Conservation (phyloP, 2,329 filamentous ascomycete genomes). For the Xylariomycetidae sp. region DNA sequence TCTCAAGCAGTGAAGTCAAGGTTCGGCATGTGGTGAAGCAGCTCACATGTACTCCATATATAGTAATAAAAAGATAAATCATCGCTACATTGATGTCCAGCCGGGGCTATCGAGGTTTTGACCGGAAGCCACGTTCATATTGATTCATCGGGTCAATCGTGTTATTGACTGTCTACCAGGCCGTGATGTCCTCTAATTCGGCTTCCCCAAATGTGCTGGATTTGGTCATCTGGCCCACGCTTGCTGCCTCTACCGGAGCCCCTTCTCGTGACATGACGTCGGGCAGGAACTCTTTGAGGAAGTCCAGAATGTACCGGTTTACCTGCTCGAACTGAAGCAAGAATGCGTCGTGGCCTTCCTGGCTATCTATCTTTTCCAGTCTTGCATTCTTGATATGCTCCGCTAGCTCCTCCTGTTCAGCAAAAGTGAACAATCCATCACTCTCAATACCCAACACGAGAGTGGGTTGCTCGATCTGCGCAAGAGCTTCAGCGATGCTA, state of each 20-base stretch:
- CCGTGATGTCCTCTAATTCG: conserved; percentile 93
- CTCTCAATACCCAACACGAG: conserved; percentile 92
- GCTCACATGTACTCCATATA: no score
- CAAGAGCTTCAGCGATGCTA: conserved; percentile 69
- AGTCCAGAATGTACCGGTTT: conserved; percentile 79
- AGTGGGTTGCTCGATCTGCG: conserved; percentile 80
- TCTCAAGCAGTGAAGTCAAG: no score
- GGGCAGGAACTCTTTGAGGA: conserved; percentile 75
- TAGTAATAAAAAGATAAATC: no score
- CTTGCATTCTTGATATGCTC: conserved; percentile 71
- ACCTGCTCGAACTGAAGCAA: conserved; percentile 96
- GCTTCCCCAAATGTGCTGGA: conserved; percentile 92
- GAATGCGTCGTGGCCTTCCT: conserved; percentile 95
- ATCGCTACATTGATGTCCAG: no score
- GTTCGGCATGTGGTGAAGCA: no score
- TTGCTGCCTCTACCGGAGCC: conserved; percentile 37
- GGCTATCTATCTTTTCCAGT: conserved; percentile 83
- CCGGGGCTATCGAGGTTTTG: no score
- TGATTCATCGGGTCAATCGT: no score
- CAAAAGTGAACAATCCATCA: conserved; percentile 94
- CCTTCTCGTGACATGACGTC: conserved; percentile 76
- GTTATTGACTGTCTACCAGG: conserved; percentile 62
- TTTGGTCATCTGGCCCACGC: conserved; percentile 66
- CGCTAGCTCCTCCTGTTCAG: conserved; percentile 90
- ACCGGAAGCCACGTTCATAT: no score